Conservation (phyloP, 345 rosid genomes). For the Acer saccharum region DNA sequence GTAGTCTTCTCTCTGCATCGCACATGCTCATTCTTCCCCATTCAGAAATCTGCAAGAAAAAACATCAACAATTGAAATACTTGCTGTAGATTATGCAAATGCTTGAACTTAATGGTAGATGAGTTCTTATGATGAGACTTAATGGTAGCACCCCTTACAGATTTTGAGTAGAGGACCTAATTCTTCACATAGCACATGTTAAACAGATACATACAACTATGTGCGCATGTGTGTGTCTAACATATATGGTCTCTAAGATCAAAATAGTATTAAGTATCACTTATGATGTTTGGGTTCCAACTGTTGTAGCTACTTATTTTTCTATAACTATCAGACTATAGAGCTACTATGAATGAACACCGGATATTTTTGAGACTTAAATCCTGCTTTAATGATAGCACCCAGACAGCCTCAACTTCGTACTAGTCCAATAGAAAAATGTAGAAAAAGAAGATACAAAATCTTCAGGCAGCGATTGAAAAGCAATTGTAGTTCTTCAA, state of each 20-base stretch:
- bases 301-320: neutral
- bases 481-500: neutral
- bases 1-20: conserved; percentile 89
- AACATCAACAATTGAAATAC: neutral
- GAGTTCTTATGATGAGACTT: neutral
- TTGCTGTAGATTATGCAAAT: too few relatives aligned
- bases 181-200: neutral
- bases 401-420: neutral
- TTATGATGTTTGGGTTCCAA: neutral
- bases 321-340: neutral
- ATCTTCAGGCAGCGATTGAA: neutral
- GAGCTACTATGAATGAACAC: neutral
- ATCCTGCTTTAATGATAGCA: neutral
- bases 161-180: neutral
- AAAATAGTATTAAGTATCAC: neutral
- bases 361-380: neutral
- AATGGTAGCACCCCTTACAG: neutral
- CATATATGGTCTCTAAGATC: neutral
- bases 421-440: neutral
- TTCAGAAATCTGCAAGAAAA: conserved; percentile 59
- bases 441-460: neutral
- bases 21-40: conserved; percentile 99
- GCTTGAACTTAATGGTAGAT: neutral
- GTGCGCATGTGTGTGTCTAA: neutral
- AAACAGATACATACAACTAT: neutral